Conservation (phyloP, 768 basidiomycete species). For the Leucocoprinus sp. region DNA sequence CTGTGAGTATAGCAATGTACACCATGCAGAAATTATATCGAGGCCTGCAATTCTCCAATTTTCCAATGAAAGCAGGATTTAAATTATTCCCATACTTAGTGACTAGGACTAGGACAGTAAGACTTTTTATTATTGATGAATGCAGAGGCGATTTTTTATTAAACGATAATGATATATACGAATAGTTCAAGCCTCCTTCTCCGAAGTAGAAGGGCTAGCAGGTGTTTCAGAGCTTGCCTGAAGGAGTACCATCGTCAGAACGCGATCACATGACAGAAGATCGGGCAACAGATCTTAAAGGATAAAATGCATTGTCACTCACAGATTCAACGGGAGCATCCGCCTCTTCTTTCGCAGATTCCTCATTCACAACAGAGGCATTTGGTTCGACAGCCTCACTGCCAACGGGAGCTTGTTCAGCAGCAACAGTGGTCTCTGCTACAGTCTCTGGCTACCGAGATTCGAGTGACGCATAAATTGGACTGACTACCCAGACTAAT, state of each 20-base stretch:
- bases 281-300: background rate
- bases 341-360: background rate
- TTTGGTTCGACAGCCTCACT: background rate
- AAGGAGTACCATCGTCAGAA: background rate
- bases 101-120: too few relatives aligned
- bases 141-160: background rate
- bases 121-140: too few relatives aligned
- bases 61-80: too few relatives aligned
- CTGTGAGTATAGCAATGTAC: too few relatives aligned
- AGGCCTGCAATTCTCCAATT: too few relatives aligned
- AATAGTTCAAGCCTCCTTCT: background rate
- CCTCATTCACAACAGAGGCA: background rate
- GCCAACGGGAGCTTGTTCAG: constrained; percentile 5
- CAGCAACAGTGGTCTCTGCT: background rate
- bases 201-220: background rate
- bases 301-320: background rate
- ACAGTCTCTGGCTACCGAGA: background rate
- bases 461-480: background rate
- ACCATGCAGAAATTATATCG: too few relatives aligned
- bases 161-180: constrained; percentile 2
- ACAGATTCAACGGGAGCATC: background rate
- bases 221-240: background rate
- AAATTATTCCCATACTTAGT: too few relatives aligned
- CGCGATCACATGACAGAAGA: background rate
- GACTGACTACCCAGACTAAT: background rate